These are phyloP conservation scores for Exserohilum rostratum DNA, from an alignment of 2,329 filamentous ascomycete genomes.

Conservation along the genomic window DNA sequence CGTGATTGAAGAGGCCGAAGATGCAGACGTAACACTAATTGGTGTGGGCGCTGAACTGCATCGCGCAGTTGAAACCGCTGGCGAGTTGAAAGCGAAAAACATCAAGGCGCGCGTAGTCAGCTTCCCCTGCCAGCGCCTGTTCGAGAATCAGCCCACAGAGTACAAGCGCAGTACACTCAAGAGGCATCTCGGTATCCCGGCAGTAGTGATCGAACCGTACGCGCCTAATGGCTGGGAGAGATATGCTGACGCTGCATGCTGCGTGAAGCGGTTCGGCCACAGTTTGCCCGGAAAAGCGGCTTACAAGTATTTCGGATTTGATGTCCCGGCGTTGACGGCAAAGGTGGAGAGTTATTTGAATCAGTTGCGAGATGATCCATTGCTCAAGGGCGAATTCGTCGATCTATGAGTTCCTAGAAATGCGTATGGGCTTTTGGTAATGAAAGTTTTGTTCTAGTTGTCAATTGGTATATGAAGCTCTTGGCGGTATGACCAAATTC, in stretches of 20 bases:
- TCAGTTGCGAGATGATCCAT: slow-evolving; percentile 44
- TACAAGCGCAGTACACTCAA: slow-evolving; percentile 57
- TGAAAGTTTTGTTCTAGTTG: too few relatives aligned
- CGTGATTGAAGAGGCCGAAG: slow-evolving; percentile 49
- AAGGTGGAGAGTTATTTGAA: slow-evolving; percentile 49
- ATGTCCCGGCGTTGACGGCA: slow-evolving; percentile 46
- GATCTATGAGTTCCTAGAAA: slow-evolving; percentile 30
- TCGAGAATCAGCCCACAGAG: slow-evolving; percentile 54
- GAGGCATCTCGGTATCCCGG: slow-evolving; percentile 50
- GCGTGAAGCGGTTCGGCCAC: slow-evolving; percentile 62
- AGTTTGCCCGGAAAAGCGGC: slow-evolving; percentile 61
- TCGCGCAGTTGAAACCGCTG: slow-evolving; percentile 54
- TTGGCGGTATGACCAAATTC: too few relatives aligned
- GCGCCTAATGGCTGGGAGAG: slow-evolving; percentile 65
- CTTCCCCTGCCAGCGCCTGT: slow-evolving; percentile 59
- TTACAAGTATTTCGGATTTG: slow-evolving; percentile 62
- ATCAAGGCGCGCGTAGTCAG: slow-evolving; percentile 56
- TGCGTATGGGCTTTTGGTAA: too few relatives aligned
- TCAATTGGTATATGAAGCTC: too few relatives aligned
- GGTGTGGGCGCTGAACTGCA: slow-evolving; percentile 55
- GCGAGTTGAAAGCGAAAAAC: slow-evolving; percentile 47
- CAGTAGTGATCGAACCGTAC: slow-evolving; percentile 67
- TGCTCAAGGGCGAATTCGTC: slow-evolving; percentile 41
- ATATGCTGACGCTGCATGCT: slow-evolving; percentile 63
- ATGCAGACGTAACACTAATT: slow-evolving; percentile 55